Evolutionary conservation across 139 green algal species (phyloP), one percentile per base, ranked within the genome.

Genomic region (Microglena sp.): DNA sequence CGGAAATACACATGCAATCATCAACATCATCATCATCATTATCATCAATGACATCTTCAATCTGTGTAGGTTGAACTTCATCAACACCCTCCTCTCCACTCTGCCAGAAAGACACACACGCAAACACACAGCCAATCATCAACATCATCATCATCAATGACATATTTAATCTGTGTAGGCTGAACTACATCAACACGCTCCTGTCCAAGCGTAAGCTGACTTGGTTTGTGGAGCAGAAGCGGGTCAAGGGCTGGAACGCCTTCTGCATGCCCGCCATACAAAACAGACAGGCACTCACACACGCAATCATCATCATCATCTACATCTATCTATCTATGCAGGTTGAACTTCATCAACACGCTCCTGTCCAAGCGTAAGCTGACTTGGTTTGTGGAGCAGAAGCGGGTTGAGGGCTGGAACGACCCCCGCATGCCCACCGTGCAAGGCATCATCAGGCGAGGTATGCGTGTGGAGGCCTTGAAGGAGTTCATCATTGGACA

Each of bases 351-450:
- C 57, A 70, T 88, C 32, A 76, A 88, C 74, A 91, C 89, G 30
- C 77, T 98, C 40, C 73, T 99, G 33, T 92, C 80, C 54, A 99
- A 99, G 83, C 84, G 94, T 64, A 99, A 99, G 85, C 86, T 99
- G 45, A 89, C 87, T 22, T 93, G 83, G 89, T 95, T 96, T 70
- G 91, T 96, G 26, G 79, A 95, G 32, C 85, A 77, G 2, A 80
- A 80, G n/a, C 69, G 78, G 0, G 94, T 99, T 50, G 80, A 91
- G 0, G 83, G 89, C 32, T 99, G 94, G 94, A 75, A 82, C 33
- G 94, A 99, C 77, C 89, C 94, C 0, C 82, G 94, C 56, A 96
- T 99, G 78, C 94, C 94, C 26, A 99, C 94, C 1, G 93, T 99
- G 59, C 77, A 88, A 72, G 91, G 91, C 67, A 89, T 97, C 55